A percentile compares a stretch with the other conserved stretches of the same genome.
Evolutionary conservation across 1,284 basidiomycete species (phyloP).

Genomic region (Trametes hirsuta): DNA sequence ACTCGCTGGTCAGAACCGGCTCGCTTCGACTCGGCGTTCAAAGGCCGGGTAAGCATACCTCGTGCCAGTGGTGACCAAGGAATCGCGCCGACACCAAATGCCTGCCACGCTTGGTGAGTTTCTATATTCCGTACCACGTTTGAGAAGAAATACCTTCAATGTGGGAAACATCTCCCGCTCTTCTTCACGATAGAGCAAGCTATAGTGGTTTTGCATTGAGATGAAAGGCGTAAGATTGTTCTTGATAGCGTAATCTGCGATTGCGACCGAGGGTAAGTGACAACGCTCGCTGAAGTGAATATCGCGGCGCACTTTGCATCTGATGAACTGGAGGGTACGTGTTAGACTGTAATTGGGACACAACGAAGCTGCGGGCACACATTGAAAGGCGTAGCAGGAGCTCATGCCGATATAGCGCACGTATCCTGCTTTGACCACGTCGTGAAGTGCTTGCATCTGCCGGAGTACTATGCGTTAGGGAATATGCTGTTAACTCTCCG

Average conservation of each 20-base stretch:
- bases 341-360: neutral
- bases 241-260: slow-evolving; percentile 35
- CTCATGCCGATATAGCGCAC: slow-evolving; percentile 46
- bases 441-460: slow-evolving; percentile 40
- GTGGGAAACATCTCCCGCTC: slow-evolving; percentile 54
- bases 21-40: slow-evolving; percentile 30
- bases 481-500: neutral
- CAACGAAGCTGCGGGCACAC: slow-evolving; percentile 17
- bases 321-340: slow-evolving; percentile 32
- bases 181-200: slow-evolving; percentile 49
- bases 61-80: slow-evolving; percentile 47
- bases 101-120: slow-evolving; percentile 8
- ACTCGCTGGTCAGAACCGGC: slow-evolving; percentile 27
- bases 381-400: slow-evolving; percentile 42
- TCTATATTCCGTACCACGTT: neutral
- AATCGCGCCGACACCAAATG: slow-evolving; percentile 43
- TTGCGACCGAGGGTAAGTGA: slow-evolving; percentile 27
- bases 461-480: neutral
- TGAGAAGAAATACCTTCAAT: slow-evolving; percentile 30
- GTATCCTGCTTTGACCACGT: slow-evolving; percentile 40
- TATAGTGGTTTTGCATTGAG: slow-evolving; percentile 56
- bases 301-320: slow-evolving; percentile 38
- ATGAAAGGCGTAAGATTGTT: slow-evolving; percentile 52
- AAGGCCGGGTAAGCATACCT: slow-evolving; percentile 41
- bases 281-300: slow-evolving; percentile 16